Percentiles rank a stretch among this genome's conserved stretches.
These are phyloP conservation scores for Thymus mandschuricus DNA, from an alignment of 257 asterid species.

Conservation along the genomic window DNA sequence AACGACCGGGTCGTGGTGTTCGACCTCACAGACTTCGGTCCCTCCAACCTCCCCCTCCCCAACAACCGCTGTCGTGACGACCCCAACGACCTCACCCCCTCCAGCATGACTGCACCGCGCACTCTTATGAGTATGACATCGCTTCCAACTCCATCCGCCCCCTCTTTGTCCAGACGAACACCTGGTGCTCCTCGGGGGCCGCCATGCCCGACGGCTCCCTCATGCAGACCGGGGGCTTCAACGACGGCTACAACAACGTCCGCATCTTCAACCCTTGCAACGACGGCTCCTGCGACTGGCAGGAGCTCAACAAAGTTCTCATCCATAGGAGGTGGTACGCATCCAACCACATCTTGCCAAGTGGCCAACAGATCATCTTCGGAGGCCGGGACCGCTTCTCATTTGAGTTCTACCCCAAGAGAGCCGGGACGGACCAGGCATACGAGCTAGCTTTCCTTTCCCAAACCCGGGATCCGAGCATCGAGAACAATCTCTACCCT, in stretches of 20 bases:
- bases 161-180: conserved; percentile 52
- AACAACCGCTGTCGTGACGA: conserved; percentile 41
- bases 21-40: conserved; percentile 64
- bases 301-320: conserved; percentile 31
- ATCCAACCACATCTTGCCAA: conserved; percentile 48
- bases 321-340: conserved; percentile 53
- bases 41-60: conserved; percentile 59
- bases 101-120: conserved; percentile 54
- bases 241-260: conserved; percentile 46
- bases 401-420: conserved; percentile 53
- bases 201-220: conserved; percentile 46
- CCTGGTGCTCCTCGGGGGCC: conserved; percentile 73
- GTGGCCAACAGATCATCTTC: conserved; percentile 43
- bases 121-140: conserved; percentile 54
- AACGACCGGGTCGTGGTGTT: conserved; percentile 59
- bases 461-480: conserved; percentile 31
- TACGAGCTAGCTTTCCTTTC: conserved; percentile 36
- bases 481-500: conserved; percentile 8
- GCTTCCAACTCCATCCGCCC: conserved; percentile 52
- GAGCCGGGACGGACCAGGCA: neutral
- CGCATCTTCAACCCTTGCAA: conserved; percentile 36
- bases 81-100: conserved; percentile 15
- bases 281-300: conserved; percentile 39
- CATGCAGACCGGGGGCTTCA: conserved; percentile 55
- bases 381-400: conserved; percentile 45